Conservation (phyloP, 306 rosid species). For the Fagus crenata region DNA sequence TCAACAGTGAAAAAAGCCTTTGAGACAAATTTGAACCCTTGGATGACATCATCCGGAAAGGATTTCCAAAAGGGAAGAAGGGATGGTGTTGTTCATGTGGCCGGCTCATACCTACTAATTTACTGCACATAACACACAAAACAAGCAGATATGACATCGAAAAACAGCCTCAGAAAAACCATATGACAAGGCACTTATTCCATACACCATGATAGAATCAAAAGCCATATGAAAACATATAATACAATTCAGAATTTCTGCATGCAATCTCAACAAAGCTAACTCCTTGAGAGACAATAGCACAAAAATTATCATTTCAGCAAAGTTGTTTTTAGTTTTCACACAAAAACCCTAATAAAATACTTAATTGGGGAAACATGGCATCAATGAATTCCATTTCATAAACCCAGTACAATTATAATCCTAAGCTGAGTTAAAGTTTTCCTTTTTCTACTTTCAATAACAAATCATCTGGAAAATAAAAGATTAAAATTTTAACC, state of each 20-base stretch:
- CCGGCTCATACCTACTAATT: conserved; percentile 52
- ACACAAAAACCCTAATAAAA: neutral
- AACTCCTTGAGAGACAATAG: neutral
- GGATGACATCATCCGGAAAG: conserved; percentile 58
- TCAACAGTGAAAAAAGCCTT: conserved; percentile 43
- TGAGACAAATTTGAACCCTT: conserved; percentile 65
- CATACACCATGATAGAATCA: neutral
- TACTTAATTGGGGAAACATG: neutral
- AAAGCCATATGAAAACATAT: neutral
- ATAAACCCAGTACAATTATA: neutral
- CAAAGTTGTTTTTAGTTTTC: neutral
- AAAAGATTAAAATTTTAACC: neutral
- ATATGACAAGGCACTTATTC: conserved; percentile 1
- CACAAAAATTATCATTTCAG: neutral
- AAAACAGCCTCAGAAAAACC: conserved; percentile 21
- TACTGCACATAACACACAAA: conserved; percentile 34
- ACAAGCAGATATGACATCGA: conserved; percentile 10
- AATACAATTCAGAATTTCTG: neutral
- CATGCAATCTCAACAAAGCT: neutral
- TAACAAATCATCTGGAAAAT: neutral
- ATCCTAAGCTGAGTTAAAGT: neutral
- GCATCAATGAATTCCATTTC: neutral
- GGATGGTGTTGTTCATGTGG: conserved; percentile 67
- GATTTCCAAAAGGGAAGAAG: conserved; percentile 79
- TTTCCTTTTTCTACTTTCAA: neutral